Percentiles rank a stretch among this genome's conserved stretches.
Conservation (phyloP, 108 stramenopile genomes). For the Nannochloropsis granulata region DNA sequence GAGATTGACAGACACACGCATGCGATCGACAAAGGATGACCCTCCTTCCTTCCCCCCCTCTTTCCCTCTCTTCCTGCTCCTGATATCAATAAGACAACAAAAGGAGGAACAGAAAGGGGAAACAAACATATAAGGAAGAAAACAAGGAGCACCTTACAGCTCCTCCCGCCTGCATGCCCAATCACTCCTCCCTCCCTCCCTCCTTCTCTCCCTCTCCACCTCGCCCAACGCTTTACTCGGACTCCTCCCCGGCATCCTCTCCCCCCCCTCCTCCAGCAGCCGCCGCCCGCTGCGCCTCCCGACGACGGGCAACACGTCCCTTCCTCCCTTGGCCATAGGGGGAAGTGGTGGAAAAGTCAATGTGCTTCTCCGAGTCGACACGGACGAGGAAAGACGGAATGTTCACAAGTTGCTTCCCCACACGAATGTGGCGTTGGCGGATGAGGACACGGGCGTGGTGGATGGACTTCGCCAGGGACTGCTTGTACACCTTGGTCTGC, state of each 20-base stretch:
- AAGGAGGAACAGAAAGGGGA: too few relatives aligned
- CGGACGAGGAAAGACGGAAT: slow-evolving; percentile 96
- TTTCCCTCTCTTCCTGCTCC: background rate
- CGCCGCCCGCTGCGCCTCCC: slow-evolving; percentile 78
- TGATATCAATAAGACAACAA: too few relatives aligned
- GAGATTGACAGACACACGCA: too few relatives aligned
- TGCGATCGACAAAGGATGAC: background rate
- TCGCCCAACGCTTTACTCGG: background rate
- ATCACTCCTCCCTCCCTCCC: too few relatives aligned
- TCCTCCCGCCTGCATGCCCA: background rate
- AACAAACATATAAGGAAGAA: too few relatives aligned
- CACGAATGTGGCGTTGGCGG: slow-evolving; percentile 97
- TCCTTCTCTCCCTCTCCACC: background rate
- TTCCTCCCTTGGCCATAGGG: slow-evolving; percentile 93
- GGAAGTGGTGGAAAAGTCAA: slow-evolving; percentile 87
- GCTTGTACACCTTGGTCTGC: slow-evolving; percentile 66
- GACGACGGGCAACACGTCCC: slow-evolving; percentile 91
- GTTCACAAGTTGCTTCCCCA: slow-evolving; percentile 91
- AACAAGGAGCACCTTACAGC: too few relatives aligned
- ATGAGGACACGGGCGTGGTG: slow-evolving; percentile 99
- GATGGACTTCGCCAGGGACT: slow-evolving; percentile 93
- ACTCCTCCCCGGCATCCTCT: slow-evolving; percentile 56
- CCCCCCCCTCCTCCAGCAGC: slow-evolving; percentile 55
- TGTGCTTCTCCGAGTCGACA: slow-evolving; percentile 90
- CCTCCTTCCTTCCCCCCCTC: background rate